Base-by-base conservation (phyloP, 1,284 basidiomycete species). In the Heterobasidion parviporum region DNA sequence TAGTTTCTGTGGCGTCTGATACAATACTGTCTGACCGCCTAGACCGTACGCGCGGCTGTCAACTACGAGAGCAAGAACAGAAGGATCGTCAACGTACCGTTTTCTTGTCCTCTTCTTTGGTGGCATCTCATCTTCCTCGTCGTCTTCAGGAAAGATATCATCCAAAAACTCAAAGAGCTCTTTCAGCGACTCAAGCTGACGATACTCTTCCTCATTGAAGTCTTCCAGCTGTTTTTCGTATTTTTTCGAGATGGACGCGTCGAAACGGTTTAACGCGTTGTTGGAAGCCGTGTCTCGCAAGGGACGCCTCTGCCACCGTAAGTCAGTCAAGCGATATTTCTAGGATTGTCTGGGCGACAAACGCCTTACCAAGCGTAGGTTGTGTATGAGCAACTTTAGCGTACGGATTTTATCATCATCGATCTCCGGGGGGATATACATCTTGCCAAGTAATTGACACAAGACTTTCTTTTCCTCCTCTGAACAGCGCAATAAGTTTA, bases 401-500 rank as follows among this genome's bases (percentile, higher is more conserved):
- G 82, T 82, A 55, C 83, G 78, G 54, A 89, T 70, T 57, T 81
- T 80, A 61, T 76, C 74, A 16, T 77, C 72, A 54, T 90, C 85
- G 1, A 87, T 72, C 20, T 81, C 78, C 6, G 85, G 80, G 0
- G 88, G 86, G 12, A 97, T 72, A 63, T 88, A 78, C 2, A 98
- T 74, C 64, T 95, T 92, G 45, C 79, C 76, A 2, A 98, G 77
- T 44, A 92, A 76, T 56, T 94, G 89, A 57, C 85, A 89, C 14
- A 96, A 70, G 1, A 84, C 78, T 68, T 96, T 97, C 64, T 88
- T 83, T 59, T 88, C 82, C 12, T 92, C 89, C 66, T 81, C 90
- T 94, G 60, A 2, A 50, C 33, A 43, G 32, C 2, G 14, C 20
- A 15, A 14, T 18, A 4, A 32, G 52, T n/a, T 10, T 8, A 36